phyloP scores from a whole-genome alignment of 2,329 filamentous ascomycete genomes.

The Cladosporium halotolerans region DNA sequence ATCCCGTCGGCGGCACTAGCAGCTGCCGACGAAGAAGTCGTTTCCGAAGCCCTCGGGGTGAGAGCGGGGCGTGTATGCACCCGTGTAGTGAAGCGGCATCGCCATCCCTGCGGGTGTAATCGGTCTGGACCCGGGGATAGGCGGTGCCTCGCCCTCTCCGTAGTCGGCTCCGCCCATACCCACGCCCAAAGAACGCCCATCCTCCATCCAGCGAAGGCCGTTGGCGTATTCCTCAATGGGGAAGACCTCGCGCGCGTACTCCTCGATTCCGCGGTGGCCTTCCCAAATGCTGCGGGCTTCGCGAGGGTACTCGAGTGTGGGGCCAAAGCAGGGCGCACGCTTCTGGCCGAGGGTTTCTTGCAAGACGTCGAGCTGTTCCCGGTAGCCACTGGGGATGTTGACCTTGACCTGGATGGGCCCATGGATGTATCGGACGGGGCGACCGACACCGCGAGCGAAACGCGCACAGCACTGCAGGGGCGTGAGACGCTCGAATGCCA shows the following conservation, averaged over 20 bases:
- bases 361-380: conserved; percentile 70
- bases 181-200: conserved; percentile 19
- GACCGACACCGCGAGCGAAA: conserved; percentile 71
- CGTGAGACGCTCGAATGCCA: conserved; percentile 84
- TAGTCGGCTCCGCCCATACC: background rate
- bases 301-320: conserved; percentile 57
- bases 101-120: conserved; percentile 22
- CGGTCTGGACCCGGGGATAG: conserved; percentile 17
- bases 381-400: conserved; percentile 79
- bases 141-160: background rate
- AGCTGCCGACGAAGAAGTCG: conserved; percentile 28
- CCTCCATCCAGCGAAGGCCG: conserved; percentile 84
- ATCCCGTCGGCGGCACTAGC: too few species aligned
- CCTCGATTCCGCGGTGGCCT: conserved; percentile 81
- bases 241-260: conserved; percentile 92
- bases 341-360: conserved; percentile 54
- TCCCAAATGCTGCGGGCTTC: conserved; percentile 83
- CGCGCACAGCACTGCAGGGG: conserved; percentile 74
- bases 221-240: conserved; percentile 92
- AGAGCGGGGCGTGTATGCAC: conserved; percentile 27
- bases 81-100: conserved; percentile 22
- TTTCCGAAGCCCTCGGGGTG: conserved; percentile 25
- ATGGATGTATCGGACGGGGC: conserved; percentile 70
- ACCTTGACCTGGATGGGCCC: conserved; percentile 79
- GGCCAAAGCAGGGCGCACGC: conserved; percentile 57